Conservation (phyloP, 2,329 filamentous ascomycete genomes). For the Talaromyces verruculosus region DNA sequence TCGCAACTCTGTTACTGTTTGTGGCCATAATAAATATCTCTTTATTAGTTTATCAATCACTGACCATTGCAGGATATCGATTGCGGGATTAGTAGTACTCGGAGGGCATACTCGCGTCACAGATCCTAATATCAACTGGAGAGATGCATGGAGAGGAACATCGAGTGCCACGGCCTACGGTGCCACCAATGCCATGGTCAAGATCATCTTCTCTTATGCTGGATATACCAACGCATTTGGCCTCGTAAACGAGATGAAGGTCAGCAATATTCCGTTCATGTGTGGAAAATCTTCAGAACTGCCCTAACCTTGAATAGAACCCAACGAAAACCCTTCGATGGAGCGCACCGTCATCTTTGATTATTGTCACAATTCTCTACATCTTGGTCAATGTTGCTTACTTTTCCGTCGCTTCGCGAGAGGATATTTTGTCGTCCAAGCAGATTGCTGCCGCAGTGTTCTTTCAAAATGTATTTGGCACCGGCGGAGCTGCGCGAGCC, state of each 20-base stretch:
- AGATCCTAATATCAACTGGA: slow-evolving; percentile 57
- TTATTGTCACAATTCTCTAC: slow-evolving; percentile 56
- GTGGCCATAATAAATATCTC: slow-evolving; percentile 20
- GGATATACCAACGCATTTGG: slow-evolving; percentile 63
- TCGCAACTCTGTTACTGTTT: slow-evolving; percentile 61
- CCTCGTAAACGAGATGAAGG: slow-evolving; percentile 61
- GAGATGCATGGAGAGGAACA: slow-evolving; percentile 54
- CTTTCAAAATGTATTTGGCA: slow-evolving; percentile 60
- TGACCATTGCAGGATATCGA: slow-evolving; percentile 45
- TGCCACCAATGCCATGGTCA: slow-evolving; percentile 58
- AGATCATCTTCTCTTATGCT: slow-evolving; percentile 59
- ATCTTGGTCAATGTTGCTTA: slow-evolving; percentile 62
- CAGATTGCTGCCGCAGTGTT: slow-evolving; percentile 59
- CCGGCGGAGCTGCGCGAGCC: slow-evolving; percentile 49
- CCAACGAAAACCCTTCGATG: slow-evolving; percentile 57
- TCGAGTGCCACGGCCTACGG: slow-evolving; percentile 47
- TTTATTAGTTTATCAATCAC: background rate
- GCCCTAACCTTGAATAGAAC: slow-evolving; percentile 41
- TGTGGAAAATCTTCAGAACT: no score
- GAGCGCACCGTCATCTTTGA: slow-evolving; percentile 52
- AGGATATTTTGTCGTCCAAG: slow-evolving; percentile 54
- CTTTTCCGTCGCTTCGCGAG: slow-evolving; percentile 57
- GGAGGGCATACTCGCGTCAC: slow-evolving; percentile 54
- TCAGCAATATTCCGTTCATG: slow-evolving; percentile 21
- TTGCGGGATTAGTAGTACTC: slow-evolving; percentile 63